Evolutionary conservation across 164 flowering plant species (phyloP).

Genomic region (Pachysandra terminalis): DNA sequence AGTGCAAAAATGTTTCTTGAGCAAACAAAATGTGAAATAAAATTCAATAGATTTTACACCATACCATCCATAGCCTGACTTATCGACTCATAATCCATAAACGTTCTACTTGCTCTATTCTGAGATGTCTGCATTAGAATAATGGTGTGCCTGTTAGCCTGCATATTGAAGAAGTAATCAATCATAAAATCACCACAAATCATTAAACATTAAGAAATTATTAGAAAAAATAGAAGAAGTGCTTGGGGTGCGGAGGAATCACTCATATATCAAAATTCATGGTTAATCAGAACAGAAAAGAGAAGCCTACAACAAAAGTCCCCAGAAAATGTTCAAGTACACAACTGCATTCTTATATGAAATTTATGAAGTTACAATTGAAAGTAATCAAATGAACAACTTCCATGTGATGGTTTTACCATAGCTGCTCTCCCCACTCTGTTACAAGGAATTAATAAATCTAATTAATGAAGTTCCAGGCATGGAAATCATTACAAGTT

Average conservation of each 20-base stretch:
- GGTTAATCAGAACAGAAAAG: not conserved
- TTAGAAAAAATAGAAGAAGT: too few species aligned
- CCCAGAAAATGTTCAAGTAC: not conserved
- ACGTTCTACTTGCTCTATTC: conserved; percentile 78
- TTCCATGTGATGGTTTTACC: too few species aligned
- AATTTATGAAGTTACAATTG: not conserved
- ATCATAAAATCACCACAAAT: not conserved
- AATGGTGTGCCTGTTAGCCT: conserved; percentile 91
- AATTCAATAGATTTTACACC: not conserved
- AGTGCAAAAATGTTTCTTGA: too few species aligned
- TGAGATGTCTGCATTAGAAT: conserved; percentile 87
- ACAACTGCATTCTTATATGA: not conserved
- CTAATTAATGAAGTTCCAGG: not conserved
- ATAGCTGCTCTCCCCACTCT: too few species aligned
- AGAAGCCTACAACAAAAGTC: not conserved
- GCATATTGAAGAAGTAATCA: conserved; percentile 19
- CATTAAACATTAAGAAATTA: too few species aligned
- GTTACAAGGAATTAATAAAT: too few species aligned
- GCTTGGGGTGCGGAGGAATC: not conserved
- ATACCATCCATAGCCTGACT: conserved; percentile 96
- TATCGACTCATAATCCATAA: conserved; percentile 91
- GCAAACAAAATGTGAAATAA: too few species aligned
- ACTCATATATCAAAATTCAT: not conserved
- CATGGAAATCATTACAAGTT: not conserved
- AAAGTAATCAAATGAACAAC: too few species aligned